Base-by-base conservation (phyloP, 805 yeast species). In the Candida argentea region DNA sequence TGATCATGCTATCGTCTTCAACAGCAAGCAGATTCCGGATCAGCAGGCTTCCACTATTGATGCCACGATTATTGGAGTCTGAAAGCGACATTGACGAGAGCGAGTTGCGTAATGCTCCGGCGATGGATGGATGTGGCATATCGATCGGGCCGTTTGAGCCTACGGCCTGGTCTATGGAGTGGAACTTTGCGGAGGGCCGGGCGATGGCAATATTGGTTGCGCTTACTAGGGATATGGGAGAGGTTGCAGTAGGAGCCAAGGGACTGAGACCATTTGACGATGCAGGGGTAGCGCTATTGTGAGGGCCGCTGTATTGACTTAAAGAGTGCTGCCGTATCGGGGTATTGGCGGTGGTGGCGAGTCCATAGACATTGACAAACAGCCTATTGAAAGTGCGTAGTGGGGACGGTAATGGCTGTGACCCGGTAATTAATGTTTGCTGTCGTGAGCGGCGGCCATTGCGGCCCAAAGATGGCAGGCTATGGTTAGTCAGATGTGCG, bases 321-420 rank as follows among this genome's bases (percentile, higher is more conserved):
- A 37, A 35, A 3, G 37, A 31, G 5, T 33, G 26, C 22, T 30
- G 35, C 29, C 45, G 50, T 12, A 50, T 40, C 3, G 68, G 67
- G 1, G 69, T 61, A 37, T 59, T 57, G 27, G 56, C 49, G 10
- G 61, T 55, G n/a, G 65, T 51, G 6, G 66, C 52, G 30, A 55
- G 42, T 13, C 54, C 60, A 28, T 48, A 54, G n/a, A 50, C 52
- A 31, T 46, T 57, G 16, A 57, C 49, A 35, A 57, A 58, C 13
- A 63, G 49, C 35, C 57, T 59, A 38, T 57, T 60, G 35, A 60
- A 61, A 1, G 89, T 69, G 29, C 87, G 62, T 27, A 85, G 60
- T 1, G 95, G 95, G 1, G 94, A 80, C 4, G 95, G 95, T 32
- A 86, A 59, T 2, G 96, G 96, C 51, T 86, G 94, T 0, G 95